Evolutionary conservation across 805 yeast species (phyloP).

Genomic region (Hanseniaspora hatyaiensis): DNA sequence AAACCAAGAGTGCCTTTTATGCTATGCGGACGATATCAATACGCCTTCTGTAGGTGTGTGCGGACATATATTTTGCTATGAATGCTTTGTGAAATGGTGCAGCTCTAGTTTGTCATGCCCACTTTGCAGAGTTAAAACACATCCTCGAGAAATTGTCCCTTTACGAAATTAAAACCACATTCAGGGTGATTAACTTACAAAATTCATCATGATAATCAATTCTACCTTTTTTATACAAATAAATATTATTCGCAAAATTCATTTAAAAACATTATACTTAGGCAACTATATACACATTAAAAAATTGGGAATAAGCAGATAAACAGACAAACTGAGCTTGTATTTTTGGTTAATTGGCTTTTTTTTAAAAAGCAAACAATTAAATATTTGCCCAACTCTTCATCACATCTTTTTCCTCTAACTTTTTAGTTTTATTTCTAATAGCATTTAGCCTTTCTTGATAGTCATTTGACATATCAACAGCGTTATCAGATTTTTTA

Average conservation of each 20-base stretch:
- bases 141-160: slow-evolving; percentile 40
- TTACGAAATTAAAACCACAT: slow-evolving; percentile 33
- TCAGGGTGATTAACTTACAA: too few species aligned
- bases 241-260: too few species aligned
- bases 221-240: background rate
- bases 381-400: slow-evolving; percentile 7
- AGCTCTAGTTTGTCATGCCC: slow-evolving; percentile 61
- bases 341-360: too few species aligned
- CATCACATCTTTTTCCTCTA: slow-evolving; percentile 10
- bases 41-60: slow-evolving; percentile 80
- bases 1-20: slow-evolving; percentile 51
- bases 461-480: slow-evolving; percentile 3
- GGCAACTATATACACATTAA: too few species aligned
- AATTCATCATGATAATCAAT: too few species aligned
- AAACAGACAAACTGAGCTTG: too few species aligned
- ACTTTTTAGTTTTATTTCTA: slow-evolving; percentile 3
- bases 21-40: slow-evolving; percentile 57
- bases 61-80: slow-evolving; percentile 92
- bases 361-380: too few species aligned
- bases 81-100: slow-evolving; percentile 80
- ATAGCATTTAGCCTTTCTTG: slow-evolving; percentile 10
- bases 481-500: background rate
- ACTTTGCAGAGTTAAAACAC: slow-evolving; percentile 61
- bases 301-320: too few species aligned
- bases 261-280: too few species aligned